Conservation (phyloP, 352 stramenopile genomes). For the Pythium periplocum region DNA sequence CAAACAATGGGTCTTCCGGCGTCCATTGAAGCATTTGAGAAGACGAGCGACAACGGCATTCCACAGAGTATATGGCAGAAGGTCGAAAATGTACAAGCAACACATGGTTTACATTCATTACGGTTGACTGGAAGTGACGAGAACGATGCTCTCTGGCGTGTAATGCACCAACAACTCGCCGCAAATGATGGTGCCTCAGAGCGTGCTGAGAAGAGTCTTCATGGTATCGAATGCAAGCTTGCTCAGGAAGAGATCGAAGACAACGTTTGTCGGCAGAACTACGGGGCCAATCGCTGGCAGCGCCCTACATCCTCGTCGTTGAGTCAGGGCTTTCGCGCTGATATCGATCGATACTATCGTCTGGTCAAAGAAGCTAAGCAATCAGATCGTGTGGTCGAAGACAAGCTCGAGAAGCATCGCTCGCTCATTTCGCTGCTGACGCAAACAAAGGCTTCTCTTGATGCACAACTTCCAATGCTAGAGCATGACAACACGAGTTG, state of each 20-base stretch:
- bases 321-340: conserved; percentile 50
- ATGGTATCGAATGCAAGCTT: conserved; percentile 42
- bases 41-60: conserved; percentile 54
- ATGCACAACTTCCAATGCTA: conserved; percentile 45
- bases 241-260: conserved; percentile 62
- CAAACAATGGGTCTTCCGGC: conserved; percentile 57
- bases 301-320: conserved; percentile 45
- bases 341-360: conserved; percentile 71
- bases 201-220: conserved; percentile 52
- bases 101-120: background rate
- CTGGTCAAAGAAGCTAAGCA: conserved; percentile 67
- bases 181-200: conserved; percentile 49
- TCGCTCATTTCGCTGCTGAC: conserved; percentile 33
- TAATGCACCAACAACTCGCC: conserved; percentile 42
- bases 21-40: conserved; percentile 75
- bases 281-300: conserved; percentile 47
- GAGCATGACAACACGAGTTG: conserved; percentile 48
- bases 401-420: conserved; percentile 35
- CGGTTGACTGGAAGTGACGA: too few relatives aligned
- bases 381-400: conserved; percentile 56
- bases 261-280: conserved; percentile 63
- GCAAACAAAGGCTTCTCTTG: conserved; percentile 45
- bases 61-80: conserved; percentile 47
- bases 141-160: background rate
- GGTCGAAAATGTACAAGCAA: conserved; percentile 42